Evolutionary conservation across 192 early-diverging fungal genomes (phyloP).

Genomic region (Bifiguratus adelaidae): DNA sequence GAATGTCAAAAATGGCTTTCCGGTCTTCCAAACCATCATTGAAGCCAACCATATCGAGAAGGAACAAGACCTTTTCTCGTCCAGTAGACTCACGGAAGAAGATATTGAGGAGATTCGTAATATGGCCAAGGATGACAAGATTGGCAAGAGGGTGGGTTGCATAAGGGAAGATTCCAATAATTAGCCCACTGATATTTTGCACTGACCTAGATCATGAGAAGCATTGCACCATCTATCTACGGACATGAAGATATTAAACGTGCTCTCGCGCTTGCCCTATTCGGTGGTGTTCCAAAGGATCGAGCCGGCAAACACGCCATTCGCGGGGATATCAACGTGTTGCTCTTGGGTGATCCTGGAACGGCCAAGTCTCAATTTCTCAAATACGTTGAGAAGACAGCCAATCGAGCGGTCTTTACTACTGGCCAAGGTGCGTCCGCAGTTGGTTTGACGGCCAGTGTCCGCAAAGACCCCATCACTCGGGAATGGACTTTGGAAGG

Average conservation of each 20-base stretch:
- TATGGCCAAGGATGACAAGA: slow-evolving; percentile 65
- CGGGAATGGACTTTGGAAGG: slow-evolving; percentile 86
- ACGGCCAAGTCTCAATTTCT: slow-evolving; percentile 84
- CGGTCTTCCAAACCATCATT: slow-evolving; percentile 91
- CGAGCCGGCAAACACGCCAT: slow-evolving; percentile 89
- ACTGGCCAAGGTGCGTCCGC: slow-evolving; percentile 81
- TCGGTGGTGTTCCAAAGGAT: slow-evolving; percentile 95
- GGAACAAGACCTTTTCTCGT: slow-evolving; percentile 82
- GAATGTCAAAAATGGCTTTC: slow-evolving; percentile 90
- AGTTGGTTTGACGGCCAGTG: slow-evolving; percentile 76
- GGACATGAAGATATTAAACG: slow-evolving; percentile 97
- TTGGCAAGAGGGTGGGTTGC: slow-evolving; percentile 59
- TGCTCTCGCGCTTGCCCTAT: slow-evolving; percentile 85
- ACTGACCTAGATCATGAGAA: slow-evolving; percentile 72
- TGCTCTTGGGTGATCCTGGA: slow-evolving; percentile 85
- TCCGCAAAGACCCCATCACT: slow-evolving; percentile 75
- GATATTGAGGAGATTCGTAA: slow-evolving; percentile 69
- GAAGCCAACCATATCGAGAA: slow-evolving; percentile 93
- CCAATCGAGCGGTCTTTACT: slow-evolving; percentile 76
- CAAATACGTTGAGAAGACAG: slow-evolving; percentile 78
- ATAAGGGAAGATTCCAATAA: not conserved
- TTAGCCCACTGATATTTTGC: not conserved
- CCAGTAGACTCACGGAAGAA: slow-evolving; percentile 82
- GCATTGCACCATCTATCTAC: slow-evolving; percentile 97
- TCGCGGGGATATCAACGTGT: slow-evolving; percentile 96